phyloP scores from a whole-genome alignment of 495 filamentous ascomycete species.

The Hypoxylon lienhwacheense region DNA sequence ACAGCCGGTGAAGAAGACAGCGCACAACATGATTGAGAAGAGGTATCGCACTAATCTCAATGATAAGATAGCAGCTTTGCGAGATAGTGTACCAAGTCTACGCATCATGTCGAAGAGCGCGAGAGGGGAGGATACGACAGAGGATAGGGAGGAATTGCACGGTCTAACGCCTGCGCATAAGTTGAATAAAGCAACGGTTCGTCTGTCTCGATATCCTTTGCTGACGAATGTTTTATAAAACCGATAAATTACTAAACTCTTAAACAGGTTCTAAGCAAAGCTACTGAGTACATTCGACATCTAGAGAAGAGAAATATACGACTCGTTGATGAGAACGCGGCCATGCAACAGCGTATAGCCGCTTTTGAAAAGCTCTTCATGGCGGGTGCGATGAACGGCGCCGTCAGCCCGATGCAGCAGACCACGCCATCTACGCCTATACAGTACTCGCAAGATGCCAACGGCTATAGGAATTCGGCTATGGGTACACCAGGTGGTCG shows the following conservation, averaged over 20 bases:
- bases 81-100: conserved; percentile 86
- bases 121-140: conserved; percentile 65
- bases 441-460: conserved; percentile 50
- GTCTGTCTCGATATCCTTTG: conserved; percentile 22
- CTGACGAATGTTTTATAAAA: no score
- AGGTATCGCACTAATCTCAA: conserved; percentile 94
- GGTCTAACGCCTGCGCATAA: conserved; percentile 82
- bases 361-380: conserved; percentile 70
- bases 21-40: conserved; percentile 98
- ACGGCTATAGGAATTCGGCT: conserved; percentile 39
- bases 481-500: conserved; percentile 38
- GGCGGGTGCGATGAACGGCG: conserved; percentile 58
- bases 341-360: conserved; percentile 67
- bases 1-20: conserved; percentile 86
- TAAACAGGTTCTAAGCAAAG: conserved; percentile 74
- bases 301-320: conserved; percentile 86
- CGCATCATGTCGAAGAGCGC: conserved; percentile 71
- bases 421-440: conserved; percentile 47
- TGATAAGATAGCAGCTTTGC: conserved; percentile 89
- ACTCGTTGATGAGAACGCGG: conserved; percentile 75
- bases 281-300: conserved; percentile 93
- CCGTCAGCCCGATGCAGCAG: conserved; percentile 51
- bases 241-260: conserved; percentile 19
- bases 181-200: conserved; percentile 88
- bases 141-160: conserved; percentile 76